Percentiles rank a stretch among this genome's conserved stretches.
These are phyloP conservation scores for Stachybotrys elegans DNA, from an alignment of 2,329 filamentous ascomycete genomes.

Conservation along the genomic window DNA sequence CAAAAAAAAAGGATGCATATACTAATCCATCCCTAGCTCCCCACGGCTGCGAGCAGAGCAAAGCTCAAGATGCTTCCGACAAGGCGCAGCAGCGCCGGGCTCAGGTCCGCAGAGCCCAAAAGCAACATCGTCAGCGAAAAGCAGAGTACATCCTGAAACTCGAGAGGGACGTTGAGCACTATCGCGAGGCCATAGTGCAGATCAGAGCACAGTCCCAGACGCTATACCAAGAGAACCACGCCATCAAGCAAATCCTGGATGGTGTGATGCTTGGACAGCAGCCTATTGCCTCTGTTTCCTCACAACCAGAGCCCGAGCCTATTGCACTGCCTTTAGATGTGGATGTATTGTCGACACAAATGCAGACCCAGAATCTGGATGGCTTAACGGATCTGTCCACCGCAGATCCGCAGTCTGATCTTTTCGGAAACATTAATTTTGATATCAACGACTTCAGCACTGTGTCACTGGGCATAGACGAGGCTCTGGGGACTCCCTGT, in stretches of 20 bases:
- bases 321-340: background rate
- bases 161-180: conserved; percentile 43
- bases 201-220: conserved; percentile 32
- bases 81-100: conserved; percentile 43
- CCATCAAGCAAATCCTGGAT: conserved; percentile 30
- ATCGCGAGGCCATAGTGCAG: conserved; percentile 41
- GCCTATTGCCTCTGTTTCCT: background rate
- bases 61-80: conserved; percentile 18
- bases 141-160: conserved; percentile 50
- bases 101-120: conserved; percentile 49
- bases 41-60: conserved; percentile 11
- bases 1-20: background rate
- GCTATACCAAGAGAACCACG: conserved; percentile 38
- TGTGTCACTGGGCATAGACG: conserved; percentile 36
- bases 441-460: conserved; percentile 34
- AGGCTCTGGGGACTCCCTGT: conserved; percentile 34
- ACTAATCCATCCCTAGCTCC: conserved; percentile 6
- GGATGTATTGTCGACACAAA: background rate
- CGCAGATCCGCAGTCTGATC: conserved; percentile 12
- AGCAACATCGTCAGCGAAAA: conserved; percentile 51
- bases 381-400: background rate
- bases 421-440: conserved; percentile 28
- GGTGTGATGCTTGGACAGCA: background rate
- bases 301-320: conserved; percentile 2
- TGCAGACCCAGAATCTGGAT: background rate